A percentile compares a stretch with the other conserved stretches of the same genome.
Conservation (phyloP, 345 rosid species). For the Ceriops zippeliana region DNA sequence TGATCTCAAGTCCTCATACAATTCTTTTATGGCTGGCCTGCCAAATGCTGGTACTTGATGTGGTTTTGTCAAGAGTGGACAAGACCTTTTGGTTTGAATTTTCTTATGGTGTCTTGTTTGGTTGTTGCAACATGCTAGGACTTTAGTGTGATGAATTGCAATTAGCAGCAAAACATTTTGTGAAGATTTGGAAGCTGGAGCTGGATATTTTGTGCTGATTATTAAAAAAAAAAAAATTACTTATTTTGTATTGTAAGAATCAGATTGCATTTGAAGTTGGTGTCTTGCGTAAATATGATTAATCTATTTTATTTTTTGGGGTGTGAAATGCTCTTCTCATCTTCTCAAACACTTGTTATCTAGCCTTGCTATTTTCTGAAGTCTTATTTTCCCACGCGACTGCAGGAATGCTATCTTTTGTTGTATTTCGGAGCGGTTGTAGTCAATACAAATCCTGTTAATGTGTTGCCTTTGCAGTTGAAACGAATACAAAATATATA, state of each 20-base stretch:
- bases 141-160: constrained; percentile 2
- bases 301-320: neutral
- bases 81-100: constrained; percentile 1
- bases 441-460: neutral
- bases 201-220: too few species aligned
- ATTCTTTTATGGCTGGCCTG: constrained; percentile 96
- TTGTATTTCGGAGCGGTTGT: neutral
- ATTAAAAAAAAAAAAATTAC: neutral
- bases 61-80: neutral
- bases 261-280: neutral
- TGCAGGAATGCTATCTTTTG: neutral
- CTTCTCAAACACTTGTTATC: too few species aligned
- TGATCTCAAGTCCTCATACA: constrained; percentile 89
- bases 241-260: neutral
- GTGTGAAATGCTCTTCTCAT: neutral
- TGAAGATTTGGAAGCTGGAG: constrained; percentile 8
- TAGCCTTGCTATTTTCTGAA: too few species aligned
- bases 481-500: neutral
- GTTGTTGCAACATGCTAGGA: constrained; percentile 7
- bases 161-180: constrained; percentile 12
- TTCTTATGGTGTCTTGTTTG: neutral
- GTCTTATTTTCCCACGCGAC: neutral
- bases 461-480: too few species aligned
- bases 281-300: neutral
- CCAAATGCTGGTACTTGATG: constrained; percentile 68